Evolutionary conservation across 306 rosid species (phyloP), one percentile per base, ranked within the genome.

Genomic region (Vigna hirtella): DNA sequence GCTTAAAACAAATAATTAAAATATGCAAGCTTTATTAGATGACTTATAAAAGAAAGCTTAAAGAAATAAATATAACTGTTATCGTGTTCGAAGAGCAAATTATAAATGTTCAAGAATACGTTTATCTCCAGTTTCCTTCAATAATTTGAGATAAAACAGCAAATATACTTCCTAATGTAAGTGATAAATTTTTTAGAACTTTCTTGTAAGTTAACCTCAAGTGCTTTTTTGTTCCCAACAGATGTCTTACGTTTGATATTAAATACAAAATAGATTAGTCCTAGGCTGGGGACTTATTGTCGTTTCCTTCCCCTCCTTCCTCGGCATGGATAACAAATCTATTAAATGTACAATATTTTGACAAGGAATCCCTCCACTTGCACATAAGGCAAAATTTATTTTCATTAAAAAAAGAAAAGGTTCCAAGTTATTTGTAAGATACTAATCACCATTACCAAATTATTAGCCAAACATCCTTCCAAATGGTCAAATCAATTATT

Each of bases 111-210:
- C 98, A 72, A 94, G 98, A 74, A 96, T 92, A 82, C 89, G 85
- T 62, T 86, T 90, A 83, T 92, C 97, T 85, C 93, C 95, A 43
- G 97, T 89, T 88, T 94, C 96, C 86, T 94, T 97, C 88, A 94
- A 81, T 45, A 92, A 87, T 81, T 90, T 88, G 90, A 94, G 90
- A 82, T 94, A 94, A 85, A 94, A 90, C 58, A 90, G 78, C 77
- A 92, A 81, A 83, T 94, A 83, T 94, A 94, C 88, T 94, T 94
- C 57, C 97, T 86, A 66, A 94, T 94, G 83, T 97, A 94, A 72
- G 98, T 94, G 81, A 94, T 94, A 84, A 94, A 94, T 77, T 94
- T 94, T 73, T 97, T 88, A 59, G 97, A 94, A 84, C 97, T 92
- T 81, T 94, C 98, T 34, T 97, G 97, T 82, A 92, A 88, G 79